These are phyloP conservation scores for Sporormia fimetaria DNA, from an alignment of 495 filamentous ascomycete genomes.

Conservation along the genomic window DNA sequence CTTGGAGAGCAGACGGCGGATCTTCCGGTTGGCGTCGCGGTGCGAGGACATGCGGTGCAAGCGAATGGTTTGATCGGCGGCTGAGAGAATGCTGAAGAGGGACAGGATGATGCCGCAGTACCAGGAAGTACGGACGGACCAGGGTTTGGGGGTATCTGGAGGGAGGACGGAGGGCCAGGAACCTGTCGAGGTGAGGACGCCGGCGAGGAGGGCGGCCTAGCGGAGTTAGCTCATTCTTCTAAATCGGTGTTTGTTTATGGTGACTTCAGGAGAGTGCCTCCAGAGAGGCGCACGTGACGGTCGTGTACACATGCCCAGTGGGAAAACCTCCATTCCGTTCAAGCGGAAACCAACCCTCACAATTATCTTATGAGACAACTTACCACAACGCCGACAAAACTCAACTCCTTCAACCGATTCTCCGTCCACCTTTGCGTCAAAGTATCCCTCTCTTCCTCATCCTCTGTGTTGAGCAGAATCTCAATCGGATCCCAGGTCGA, in stretches of 20 bases:
- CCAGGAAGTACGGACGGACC: slow-evolving; percentile 25
- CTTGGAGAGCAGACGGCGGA: slow-evolving; percentile 19
- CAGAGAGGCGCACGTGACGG: background rate
- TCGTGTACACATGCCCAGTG: background rate
- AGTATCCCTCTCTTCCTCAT: slow-evolving; percentile 20
- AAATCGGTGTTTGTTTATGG: background rate
- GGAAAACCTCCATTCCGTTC: too few species aligned
- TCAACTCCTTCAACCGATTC: slow-evolving; percentile 24
- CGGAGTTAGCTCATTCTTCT: background rate
- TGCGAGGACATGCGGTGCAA: slow-evolving; percentile 27
- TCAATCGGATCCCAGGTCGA: slow-evolving; percentile 25
- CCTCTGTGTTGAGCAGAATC: slow-evolving; percentile 22
- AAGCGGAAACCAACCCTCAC: too few species aligned
- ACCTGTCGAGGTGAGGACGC: slow-evolving; percentile 26
- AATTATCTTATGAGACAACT: slow-evolving; percentile 7
- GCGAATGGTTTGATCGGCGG: slow-evolving; percentile 27
- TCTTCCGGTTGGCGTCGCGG: slow-evolving; percentile 12
- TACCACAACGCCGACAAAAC: slow-evolving; percentile 29
- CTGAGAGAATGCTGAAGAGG: slow-evolving; percentile 22
- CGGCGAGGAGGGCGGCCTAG: slow-evolving; percentile 25
- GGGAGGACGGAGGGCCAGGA: slow-evolving; percentile 27
- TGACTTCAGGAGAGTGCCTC: background rate
- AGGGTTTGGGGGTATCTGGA: slow-evolving; percentile 13
- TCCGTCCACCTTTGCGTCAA: slow-evolving; percentile 26
- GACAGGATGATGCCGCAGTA: slow-evolving; percentile 27